Base-by-base conservation (phyloP, 2,329 filamentous ascomycete species). In the Orbilia ellipsospora region DNA sequence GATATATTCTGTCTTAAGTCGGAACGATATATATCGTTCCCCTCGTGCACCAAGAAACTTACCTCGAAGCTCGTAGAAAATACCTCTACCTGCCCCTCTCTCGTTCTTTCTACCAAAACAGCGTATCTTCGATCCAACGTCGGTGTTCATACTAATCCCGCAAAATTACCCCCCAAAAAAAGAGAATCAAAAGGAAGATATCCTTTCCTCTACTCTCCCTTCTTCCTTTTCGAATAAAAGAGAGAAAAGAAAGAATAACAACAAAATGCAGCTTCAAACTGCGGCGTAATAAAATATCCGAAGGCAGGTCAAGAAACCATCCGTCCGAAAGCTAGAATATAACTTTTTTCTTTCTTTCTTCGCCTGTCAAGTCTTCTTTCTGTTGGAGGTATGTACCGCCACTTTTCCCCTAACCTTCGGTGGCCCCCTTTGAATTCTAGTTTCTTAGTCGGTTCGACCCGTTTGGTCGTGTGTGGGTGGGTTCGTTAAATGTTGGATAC, bases 131-230 rank as follows among this genome's bases (percentile, higher is more conserved):
- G 40, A 59, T 59, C 36, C 42, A 59, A 40, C 45, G 55, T 61
- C 55, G 64, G 51, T 54, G 64, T 60, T 68, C 55, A 68, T 68
- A 31, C 45, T 51, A 48, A 23, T 28, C 31, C 54, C 54, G 31
- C 54, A 31, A 40, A 42, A 23, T 13, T 18, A 8, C 31, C 31
- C 31, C 31, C 31, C 31, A 2, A 36, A 36, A 36, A 36, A 36
- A 36, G 31, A 10, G 10, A 7, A 36, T 36, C 31, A 7, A 36
- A 36, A 48, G 16, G 44, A 18, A 6, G 13, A 63, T 42, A 36
- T 12, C n/a, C 31, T 6, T 26, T 64, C 55, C 31, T n/a, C 48
- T 23, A 54, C 40, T 55, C 18, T 40, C 28, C 48, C 54, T 54
- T 64, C 36, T 44, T 36, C 5, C 31, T 36, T 36, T 36, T 36